phyloP scores from a whole-genome alignment of 805 yeast species.

The Helenozyma rhizophorensis region DNA sequence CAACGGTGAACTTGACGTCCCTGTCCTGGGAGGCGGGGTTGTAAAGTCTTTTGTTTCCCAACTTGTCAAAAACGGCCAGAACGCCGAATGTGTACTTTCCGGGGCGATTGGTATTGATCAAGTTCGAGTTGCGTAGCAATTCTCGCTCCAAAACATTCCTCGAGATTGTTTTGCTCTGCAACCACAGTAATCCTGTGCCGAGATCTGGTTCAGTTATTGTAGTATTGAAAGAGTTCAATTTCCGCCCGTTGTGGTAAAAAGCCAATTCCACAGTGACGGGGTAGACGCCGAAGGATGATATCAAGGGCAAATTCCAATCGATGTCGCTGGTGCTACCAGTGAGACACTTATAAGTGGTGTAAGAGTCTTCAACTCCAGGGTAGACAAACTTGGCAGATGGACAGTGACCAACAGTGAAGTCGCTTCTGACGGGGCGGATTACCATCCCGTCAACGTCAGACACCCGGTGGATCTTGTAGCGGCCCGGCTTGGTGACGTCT shows the following conservation, averaged over 20 bases:
- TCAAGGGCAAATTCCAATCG: conserved; percentile 34
- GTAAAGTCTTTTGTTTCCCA: conserved; percentile 30
- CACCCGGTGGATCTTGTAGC: conserved; percentile 67
- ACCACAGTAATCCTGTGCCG: conserved; percentile 35
- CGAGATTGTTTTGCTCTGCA: conserved; percentile 17
- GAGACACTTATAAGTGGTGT: conserved; percentile 52
- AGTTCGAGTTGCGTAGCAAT: conserved; percentile 23
- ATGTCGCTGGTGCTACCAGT: conserved; percentile 37
- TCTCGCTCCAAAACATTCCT: conserved; percentile 35
- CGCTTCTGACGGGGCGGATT: conserved; percentile 57
- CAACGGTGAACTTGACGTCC: conserved; percentile 29
- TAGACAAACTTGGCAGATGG: conserved; percentile 61
- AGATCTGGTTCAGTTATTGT: conserved; percentile 12
- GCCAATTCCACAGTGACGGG: conserved; percentile 44
- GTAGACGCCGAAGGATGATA: conserved; percentile 69
- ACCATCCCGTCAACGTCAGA: conserved; percentile 59
- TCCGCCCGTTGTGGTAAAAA: conserved; percentile 23
- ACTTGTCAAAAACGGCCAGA: conserved; percentile 26
- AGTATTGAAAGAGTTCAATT: conserved; percentile 19
- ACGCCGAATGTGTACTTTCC: conserved; percentile 33
- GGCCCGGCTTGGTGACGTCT: conserved; percentile 67
- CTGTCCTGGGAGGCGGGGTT: conserved; percentile 34
- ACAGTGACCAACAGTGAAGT: conserved; percentile 66
- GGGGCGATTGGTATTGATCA: conserved; percentile 15
- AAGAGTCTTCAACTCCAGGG: conserved; percentile 21